These are phyloP conservation scores for Agaricales sp. DNA, from an alignment of 1,284 basidiomycete genomes.

Conservation along the genomic window DNA sequence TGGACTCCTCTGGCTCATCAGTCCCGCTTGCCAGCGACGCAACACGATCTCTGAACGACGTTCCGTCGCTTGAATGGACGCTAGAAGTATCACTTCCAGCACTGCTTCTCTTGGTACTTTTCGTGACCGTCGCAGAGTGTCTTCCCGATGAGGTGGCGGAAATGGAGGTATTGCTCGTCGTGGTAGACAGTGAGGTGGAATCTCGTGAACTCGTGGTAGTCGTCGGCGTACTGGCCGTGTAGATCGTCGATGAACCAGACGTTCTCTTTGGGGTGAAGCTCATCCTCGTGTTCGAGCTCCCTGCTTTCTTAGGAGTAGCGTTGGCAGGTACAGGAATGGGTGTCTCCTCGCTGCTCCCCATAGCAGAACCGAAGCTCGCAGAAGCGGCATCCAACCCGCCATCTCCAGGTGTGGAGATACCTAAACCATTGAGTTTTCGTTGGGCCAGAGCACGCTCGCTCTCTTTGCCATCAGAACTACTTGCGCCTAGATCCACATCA, in stretches of 20 bases:
- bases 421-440: constrained; percentile 28
- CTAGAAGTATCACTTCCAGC: constrained; percentile 80
- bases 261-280: constrained; percentile 78
- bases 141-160: constrained; percentile 50
- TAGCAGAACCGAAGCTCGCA: constrained; percentile 27
- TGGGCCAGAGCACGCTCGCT: constrained; percentile 19
- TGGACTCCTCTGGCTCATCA: constrained; percentile 47
- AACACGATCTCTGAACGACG: constrained; percentile 55
- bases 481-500: constrained; percentile 29
- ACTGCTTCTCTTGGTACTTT: constrained; percentile 57
- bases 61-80: constrained; percentile 54
- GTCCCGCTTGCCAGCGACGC: constrained; percentile 40
- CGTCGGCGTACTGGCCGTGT: constrained; percentile 43
- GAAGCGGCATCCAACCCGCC: constrained; percentile 21
- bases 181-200: constrained; percentile 67
- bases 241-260: constrained; percentile 81
- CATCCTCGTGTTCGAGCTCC: constrained; percentile 42
- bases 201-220: constrained; percentile 69
- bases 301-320: constrained; percentile 55
- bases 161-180: constrained; percentile 68
- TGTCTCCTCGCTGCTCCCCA: constrained; percentile 44
- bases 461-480: constrained; percentile 27
- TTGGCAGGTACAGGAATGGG: constrained; percentile 33
- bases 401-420: constrained; percentile 20
- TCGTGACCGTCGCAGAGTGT: constrained; percentile 36